A percentile compares a stretch with the other conserved stretches of the same genome.
phyloP scores from a whole-genome alignment of 2,329 filamentous ascomycete genomes.

The Verticillium nonalfalfae region DNA sequence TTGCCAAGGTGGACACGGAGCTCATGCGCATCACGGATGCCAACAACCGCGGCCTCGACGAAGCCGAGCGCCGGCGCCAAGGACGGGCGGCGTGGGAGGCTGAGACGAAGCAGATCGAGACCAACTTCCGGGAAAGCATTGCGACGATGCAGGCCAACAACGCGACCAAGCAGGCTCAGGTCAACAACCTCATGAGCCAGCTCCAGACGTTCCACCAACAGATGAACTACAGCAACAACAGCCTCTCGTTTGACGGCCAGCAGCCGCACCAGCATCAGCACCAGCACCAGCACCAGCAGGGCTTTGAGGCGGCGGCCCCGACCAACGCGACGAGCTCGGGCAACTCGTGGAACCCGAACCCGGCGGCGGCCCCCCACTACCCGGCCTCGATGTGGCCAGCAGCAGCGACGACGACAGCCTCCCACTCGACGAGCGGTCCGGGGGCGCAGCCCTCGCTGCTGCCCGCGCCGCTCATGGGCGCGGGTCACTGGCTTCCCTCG shows the following conservation, averaged over 20 bases:
- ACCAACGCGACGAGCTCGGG: constrained; percentile 6
- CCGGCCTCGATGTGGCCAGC: constrained; percentile 29
- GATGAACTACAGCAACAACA: constrained; percentile 23
- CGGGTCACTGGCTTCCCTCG: constrained; percentile 1
- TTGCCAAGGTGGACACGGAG: constrained; percentile 67
- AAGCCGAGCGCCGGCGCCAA: constrained; percentile 53
- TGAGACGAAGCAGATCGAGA: constrained; percentile 38
- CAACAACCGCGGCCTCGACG: constrained; percentile 57
- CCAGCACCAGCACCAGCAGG: background rate
- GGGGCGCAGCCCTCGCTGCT: background rate
- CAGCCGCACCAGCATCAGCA: background rate
- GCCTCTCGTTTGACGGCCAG: constrained; percentile 8
- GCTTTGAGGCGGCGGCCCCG: background rate
- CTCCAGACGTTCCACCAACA: constrained; percentile 23
- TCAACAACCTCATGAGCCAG: constrained; percentile 28
- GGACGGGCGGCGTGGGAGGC: constrained; percentile 40
- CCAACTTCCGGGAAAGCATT: constrained; percentile 32
- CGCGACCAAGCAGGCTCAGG: constrained; percentile 31
- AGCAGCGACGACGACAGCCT: background rate
- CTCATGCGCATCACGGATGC: constrained; percentile 64
- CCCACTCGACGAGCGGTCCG: background rate
- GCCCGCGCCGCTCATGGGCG: background rate
- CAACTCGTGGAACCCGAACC: constrained; percentile 25
- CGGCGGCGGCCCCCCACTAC: constrained; percentile 25
- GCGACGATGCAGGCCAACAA: constrained; percentile 27